Percentiles rank a stretch among this genome's conserved stretches.
These are phyloP conservation scores for Aegilops bicornis DNA, from an alignment of 176 grass and related monocot species.

Conservation along the genomic window DNA sequence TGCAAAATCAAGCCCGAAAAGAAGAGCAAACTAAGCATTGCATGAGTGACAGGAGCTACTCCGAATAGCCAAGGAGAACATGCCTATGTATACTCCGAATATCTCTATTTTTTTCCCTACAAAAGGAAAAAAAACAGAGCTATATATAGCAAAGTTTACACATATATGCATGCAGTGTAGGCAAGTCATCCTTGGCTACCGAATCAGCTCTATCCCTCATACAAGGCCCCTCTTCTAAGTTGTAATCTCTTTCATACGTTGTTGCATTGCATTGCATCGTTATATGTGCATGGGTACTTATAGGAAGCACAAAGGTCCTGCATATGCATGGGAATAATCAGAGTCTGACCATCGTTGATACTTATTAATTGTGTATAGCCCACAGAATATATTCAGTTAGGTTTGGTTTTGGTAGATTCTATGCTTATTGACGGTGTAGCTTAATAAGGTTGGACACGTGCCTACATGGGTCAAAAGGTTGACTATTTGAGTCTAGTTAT, in stretches of 20 bases:
- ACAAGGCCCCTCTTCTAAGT: conserved; percentile 27
- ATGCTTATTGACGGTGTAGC: not conserved
- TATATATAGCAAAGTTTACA: not conserved
- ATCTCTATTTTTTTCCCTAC: no score
- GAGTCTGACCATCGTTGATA: conserved; percentile 1
- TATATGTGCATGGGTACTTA: conserved; percentile 24
- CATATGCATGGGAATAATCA: conserved; percentile 16
- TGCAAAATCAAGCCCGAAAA: not conserved
- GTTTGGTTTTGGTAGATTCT: not conserved
- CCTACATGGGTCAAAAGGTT: not conserved
- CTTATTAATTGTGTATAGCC: not conserved
- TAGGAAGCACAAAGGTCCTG: not conserved
- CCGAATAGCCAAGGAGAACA: conserved; percentile 45
- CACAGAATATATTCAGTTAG: conserved; percentile 37
- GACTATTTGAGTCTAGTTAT: not conserved
- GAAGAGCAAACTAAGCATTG: not conserved
- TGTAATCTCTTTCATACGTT: not conserved
- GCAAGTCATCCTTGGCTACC: conserved; percentile 63
- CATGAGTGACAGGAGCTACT: conserved; percentile 30
- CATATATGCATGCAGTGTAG: not conserved
- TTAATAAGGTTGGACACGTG: not conserved
- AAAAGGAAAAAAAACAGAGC: not conserved
- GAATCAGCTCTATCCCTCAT: conserved; percentile 37
- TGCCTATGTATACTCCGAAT: not conserved
- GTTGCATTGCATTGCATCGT: not conserved